Percentiles rank a stretch among this genome's conserved stretches.
These are phyloP conservation scores for Clonostachys solani DNA, from an alignment of 2,329 filamentous ascomycete species.

Conservation along the genomic window DNA sequence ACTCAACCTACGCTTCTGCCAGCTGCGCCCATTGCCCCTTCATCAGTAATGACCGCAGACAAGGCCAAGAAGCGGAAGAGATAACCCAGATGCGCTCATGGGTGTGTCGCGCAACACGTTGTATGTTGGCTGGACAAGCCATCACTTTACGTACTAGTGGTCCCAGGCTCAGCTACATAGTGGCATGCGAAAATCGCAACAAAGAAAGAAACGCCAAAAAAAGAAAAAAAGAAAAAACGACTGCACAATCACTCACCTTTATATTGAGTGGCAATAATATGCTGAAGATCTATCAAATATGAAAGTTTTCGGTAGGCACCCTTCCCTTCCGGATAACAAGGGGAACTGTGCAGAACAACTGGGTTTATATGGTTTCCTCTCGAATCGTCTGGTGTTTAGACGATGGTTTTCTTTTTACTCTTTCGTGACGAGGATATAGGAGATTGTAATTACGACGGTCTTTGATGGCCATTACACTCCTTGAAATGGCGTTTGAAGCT, in stretches of 20 bases:
- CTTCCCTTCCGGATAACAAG: too few relatives aligned
- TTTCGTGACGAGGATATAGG: slow-evolving; percentile 18
- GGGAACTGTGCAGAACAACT: too few relatives aligned
- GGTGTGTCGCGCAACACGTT: not conserved
- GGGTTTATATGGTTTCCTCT: too few relatives aligned
- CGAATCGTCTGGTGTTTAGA: too few relatives aligned
- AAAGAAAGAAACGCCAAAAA: too few relatives aligned
- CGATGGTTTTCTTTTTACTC: not conserved
- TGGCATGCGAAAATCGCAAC: too few relatives aligned
- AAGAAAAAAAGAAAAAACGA: not conserved
- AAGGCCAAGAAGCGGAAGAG: slow-evolving; percentile 62
- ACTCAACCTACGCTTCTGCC: slow-evolving; percentile 32
- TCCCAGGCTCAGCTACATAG: too few relatives aligned
- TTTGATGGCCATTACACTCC: slow-evolving; percentile 27
- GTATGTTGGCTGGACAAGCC: not conserved
- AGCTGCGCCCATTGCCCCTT: slow-evolving; percentile 36
- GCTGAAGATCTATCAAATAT: too few relatives aligned
- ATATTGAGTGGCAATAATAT: not conserved
- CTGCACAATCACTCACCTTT: not conserved
- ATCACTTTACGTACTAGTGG: too few relatives aligned
- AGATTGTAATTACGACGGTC: slow-evolving; percentile 31
- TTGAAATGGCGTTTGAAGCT: slow-evolving; percentile 24
- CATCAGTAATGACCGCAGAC: slow-evolving; percentile 30
- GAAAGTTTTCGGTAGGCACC: too few relatives aligned
- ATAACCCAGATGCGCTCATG: slow-evolving; percentile 21